A percentile compares a stretch with the other conserved stretches of the same genome.
phyloP scores from a whole-genome alignment of 139 green algal genomes.

The Mesostigma viride region DNA sequence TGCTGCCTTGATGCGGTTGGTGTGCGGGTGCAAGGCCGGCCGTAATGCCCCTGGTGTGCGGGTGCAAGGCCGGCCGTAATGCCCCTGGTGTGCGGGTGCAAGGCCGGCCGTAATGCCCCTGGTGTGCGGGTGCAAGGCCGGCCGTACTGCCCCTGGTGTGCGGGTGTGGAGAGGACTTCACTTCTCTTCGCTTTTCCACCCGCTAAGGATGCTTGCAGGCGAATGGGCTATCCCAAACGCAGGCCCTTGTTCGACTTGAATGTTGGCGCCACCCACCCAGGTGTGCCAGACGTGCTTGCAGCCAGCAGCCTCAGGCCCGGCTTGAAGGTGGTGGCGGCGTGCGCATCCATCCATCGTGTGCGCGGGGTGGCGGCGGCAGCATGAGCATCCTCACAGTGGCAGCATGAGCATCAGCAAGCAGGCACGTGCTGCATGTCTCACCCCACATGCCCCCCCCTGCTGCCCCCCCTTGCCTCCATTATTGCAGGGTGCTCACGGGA shows the following conservation, averaged over 20 bases:
- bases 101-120: neutral
- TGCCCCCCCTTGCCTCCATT: neutral
- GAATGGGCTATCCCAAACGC: too few species aligned
- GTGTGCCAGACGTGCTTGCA: too few species aligned
- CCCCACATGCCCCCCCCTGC: neutral
- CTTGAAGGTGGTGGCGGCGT: too few species aligned
- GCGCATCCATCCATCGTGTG: neutral
- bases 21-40: neutral
- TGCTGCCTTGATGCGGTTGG: neutral
- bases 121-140: too few species aligned
- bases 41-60: too few species aligned
- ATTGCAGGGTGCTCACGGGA: constrained; percentile 30
- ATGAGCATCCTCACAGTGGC: neutral
- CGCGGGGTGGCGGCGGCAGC: neutral
- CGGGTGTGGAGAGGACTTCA: neutral
- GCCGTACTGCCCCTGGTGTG: neutral
- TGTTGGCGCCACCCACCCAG: too few species aligned
- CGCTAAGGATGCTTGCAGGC: neutral
- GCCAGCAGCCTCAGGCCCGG: too few species aligned
- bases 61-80: too few species aligned
- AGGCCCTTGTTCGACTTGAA: too few species aligned
- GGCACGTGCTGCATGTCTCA: neutral
- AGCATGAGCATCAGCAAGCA: neutral
- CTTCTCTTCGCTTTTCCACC: neutral
- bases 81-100: neutral